Evolutionary conservation across 192 early-diverging fungal genomes (phyloP), one percentile per base, ranked within the genome.

Genomic region (Chytriomyces confervae): DNA sequence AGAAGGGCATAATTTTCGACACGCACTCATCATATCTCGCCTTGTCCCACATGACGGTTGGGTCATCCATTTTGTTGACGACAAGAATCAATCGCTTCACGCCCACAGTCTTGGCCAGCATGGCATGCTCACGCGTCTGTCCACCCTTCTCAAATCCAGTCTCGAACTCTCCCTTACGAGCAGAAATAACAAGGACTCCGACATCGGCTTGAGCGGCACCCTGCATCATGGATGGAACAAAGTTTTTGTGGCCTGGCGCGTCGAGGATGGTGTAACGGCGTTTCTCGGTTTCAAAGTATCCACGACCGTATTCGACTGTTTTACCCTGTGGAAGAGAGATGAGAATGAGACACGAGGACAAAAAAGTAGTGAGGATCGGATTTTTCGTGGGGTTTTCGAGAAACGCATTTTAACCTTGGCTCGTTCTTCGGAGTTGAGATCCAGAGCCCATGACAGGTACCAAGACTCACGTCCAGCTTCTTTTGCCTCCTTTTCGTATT

Each of bases 31-130:
- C 95, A 82, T 96, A 99, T 85, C 94, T 85, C 66, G 85, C 93
- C 89, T 98, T 93, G 80, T 90, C 86, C 97, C 97, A 99, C 61
- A 82, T 68, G 50, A 99, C 98, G 7, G 98, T 99, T 16, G 93
- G 89, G 77, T 99, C 98, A 79, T 99, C 98, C 98, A 99, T 99
- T 91, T 99, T 99, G 91, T 99, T 99, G 84, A 99, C 91, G 47
- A 92, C 98, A 66, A 97, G 88, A 65, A 99, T 87, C 67, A 99
- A 79, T 60, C 92, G 63, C 85, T 95, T 95, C 74, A 99, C 94
- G 63, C 98, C 97, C n/a, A 93, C 91, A 23, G 96, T 97, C 90
- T 97, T 98, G 72, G 93, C 96, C 81, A 99, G 81, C 84, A 97
- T 86, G 27, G 96, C 95, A 83, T 99, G 98, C 86, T 99, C 98